A percentile compares a stretch with the other conserved stretches of the same genome.
phyloP scores from a whole-genome alignment of 129 eudicot species.

The Sambucus nigra region DNA sequence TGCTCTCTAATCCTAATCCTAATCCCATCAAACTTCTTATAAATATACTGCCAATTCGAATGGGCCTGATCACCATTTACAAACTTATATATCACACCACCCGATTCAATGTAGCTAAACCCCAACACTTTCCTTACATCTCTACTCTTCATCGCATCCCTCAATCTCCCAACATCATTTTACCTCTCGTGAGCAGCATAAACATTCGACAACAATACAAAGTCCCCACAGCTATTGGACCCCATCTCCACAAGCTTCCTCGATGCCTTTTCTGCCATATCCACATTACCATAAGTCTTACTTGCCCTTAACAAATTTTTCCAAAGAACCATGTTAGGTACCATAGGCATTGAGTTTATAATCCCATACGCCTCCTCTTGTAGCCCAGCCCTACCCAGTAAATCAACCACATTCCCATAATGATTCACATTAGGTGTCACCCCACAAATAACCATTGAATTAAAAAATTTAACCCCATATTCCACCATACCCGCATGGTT shows the following conservation, averaged over 20 bases:
- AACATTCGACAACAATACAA: constrained; percentile 62
- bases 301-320: constrained; percentile 79
- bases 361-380: constrained; percentile 54
- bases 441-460: constrained; percentile 31
- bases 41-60: constrained; percentile 39
- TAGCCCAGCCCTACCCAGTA: constrained; percentile 78
- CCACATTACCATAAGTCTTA: constrained; percentile 64
- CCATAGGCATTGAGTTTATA: constrained; percentile 53
- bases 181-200: constrained; percentile 85
- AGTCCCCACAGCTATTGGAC: constrained; percentile 67
- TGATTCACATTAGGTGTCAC: constrained; percentile 65
- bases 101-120: constrained; percentile 65
- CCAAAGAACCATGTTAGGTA: constrained; percentile 82
- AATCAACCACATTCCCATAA: constrained; percentile 78
- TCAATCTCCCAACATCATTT: constrained; percentile 71
- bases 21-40: constrained; percentile 67
- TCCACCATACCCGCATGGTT: constrained; percentile 86
- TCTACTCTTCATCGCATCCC: constrained; percentile 53
- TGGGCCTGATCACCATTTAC: constrained; percentile 68
- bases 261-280: constrained; percentile 81
- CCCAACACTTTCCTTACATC: constrained; percentile 81
- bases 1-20: constrained; percentile 46
- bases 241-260: constrained; percentile 79
- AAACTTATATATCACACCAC: constrained; percentile 58
- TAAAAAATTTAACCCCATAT: constrained; percentile 50